These are phyloP conservation scores for Claviceps capensis DNA, from an alignment of 2,329 filamentous ascomycete genomes.

Conservation along the genomic window DNA sequence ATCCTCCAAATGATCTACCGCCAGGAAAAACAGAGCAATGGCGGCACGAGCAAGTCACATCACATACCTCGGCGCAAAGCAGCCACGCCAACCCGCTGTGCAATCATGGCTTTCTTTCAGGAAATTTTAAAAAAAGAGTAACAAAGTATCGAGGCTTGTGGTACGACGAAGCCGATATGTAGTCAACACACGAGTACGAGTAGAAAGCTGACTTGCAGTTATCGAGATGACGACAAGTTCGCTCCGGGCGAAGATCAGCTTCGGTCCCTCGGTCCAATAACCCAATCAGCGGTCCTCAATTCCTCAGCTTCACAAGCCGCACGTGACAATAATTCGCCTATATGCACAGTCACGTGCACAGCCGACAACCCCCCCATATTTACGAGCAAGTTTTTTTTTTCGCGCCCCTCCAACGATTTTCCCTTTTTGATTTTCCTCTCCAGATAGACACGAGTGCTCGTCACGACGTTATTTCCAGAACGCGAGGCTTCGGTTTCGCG, in stretches of 20 bases:
- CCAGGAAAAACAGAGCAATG: neutral
- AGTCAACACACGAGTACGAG: neutral
- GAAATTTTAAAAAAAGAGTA: too few relatives aligned
- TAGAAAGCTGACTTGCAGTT: neutral
- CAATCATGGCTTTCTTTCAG: constrained; percentile 29
- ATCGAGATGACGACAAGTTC: neutral
- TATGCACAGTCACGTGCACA: constrained; percentile 11
- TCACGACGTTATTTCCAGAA: constrained; percentile 15
- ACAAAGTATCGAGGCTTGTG: neutral
- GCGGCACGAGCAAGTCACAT: neutral
- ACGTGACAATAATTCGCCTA: constrained; percentile 14
- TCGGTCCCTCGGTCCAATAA: constrained; percentile 30
- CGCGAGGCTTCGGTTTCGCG: neutral
- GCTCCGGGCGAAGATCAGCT: neutral
- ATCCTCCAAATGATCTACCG: too few relatives aligned
- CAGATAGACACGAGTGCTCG: constrained; percentile 40
- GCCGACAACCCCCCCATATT: neutral
- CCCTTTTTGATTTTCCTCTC: constrained; percentile 24
- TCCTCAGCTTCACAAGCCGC: constrained; percentile 19
- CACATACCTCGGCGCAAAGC: constrained; percentile 44
- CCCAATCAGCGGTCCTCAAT: constrained; percentile 26
- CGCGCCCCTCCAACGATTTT: constrained; percentile 5
- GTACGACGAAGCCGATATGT: neutral
- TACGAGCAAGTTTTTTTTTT: constrained; percentile 1
- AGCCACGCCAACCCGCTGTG: constrained; percentile 43